Conservation (phyloP, 2,329 filamentous ascomycete genomes). For the Ceratocystis variospora region DNA sequence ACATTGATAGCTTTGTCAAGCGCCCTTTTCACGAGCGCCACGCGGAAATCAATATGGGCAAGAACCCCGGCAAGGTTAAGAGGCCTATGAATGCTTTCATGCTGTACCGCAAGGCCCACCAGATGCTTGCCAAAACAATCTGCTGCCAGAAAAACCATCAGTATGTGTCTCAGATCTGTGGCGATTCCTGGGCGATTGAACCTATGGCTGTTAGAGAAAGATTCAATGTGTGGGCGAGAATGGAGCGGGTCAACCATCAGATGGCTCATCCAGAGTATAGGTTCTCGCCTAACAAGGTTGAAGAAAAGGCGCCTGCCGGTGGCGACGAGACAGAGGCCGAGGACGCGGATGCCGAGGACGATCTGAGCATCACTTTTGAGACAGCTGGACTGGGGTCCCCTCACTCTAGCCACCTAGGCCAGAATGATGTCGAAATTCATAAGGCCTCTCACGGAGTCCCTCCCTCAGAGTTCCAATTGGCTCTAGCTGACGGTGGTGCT, state of each 20-base stretch:
- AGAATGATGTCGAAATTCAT: no score
- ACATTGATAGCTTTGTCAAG: conserved; percentile 71
- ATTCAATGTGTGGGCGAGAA: conserved; percentile 64
- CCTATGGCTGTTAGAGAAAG: conserved; percentile 54
- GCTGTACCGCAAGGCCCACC: conserved; percentile 87
- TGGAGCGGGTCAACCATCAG: conserved; percentile 74
- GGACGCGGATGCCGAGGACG: neutral
- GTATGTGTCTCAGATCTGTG: conserved; percentile 75
- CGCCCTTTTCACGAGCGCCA: conserved; percentile 52
- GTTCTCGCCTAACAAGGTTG: conserved; percentile 52
- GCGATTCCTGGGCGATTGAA: conserved; percentile 74
- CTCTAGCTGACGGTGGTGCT: no score
- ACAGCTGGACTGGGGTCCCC: no score
- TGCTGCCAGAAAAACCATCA: conserved; percentile 86
- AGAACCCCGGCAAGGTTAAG: conserved; percentile 62
- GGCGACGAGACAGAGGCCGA: conserved; percentile 26
- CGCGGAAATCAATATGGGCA: conserved; percentile 54
- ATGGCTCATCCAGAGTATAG: conserved; percentile 83
- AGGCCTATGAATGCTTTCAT: conserved; percentile 97
- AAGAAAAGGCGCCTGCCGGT: conserved; percentile 27
- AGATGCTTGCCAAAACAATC: conserved; percentile 70
- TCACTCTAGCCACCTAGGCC: no score
- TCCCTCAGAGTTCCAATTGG: no score
- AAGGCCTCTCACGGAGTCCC: no score
- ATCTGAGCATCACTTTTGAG: no score